These are phyloP conservation scores for Recurvomyces mirabilis DNA, from an alignment of 495 filamentous ascomycete species.

Conservation along the genomic window DNA sequence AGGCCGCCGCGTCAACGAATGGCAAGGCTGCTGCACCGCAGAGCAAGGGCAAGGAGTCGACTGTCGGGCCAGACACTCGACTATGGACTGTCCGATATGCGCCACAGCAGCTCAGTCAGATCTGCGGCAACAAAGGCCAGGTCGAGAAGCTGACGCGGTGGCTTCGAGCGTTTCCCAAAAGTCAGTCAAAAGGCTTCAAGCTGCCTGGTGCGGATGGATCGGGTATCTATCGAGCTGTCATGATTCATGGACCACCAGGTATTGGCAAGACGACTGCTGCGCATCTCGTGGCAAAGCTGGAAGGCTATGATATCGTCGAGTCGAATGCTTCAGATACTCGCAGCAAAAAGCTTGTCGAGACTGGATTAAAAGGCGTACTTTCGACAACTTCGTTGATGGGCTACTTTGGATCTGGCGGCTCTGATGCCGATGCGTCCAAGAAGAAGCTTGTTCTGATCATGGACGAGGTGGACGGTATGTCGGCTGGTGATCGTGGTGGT, in stretches of 20 bases:
- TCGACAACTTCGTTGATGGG: conserved; percentile 88
- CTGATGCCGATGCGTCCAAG: conserved; percentile 58
- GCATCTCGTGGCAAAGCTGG: conserved; percentile 82
- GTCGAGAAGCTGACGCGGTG: conserved; percentile 85
- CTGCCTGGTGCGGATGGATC: conserved; percentile 70
- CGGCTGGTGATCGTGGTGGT: conserved; percentile 88
- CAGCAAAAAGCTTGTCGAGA: conserved; percentile 93
- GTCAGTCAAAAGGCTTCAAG: conserved; percentile 62
- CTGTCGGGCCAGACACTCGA: conserved; percentile 46
- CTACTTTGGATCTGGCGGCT: conserved; percentile 64
- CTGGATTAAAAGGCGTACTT: conserved; percentile 71
- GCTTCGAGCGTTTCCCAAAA: conserved; percentile 70
- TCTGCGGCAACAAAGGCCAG: conserved; percentile 85
- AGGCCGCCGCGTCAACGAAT: conserved; percentile 4
- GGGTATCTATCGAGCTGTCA: conserved; percentile 68
- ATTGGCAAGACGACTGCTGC: conserved; percentile 98
- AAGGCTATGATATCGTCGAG: conserved; percentile 88
- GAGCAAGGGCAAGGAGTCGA: conserved; percentile 17
- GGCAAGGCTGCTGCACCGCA: conserved; percentile 5
- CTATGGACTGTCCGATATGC: conserved; percentile 97
- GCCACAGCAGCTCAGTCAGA: conserved; percentile 67
- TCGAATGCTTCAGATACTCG: conserved; percentile 95
- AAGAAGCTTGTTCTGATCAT: conserved; percentile 93
- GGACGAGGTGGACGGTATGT: conserved; percentile 99
- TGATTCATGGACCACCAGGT: conserved; percentile 88